Base-by-base conservation (phyloP, 2,329 filamentous ascomycete species). In the Cadophora malorum region DNA sequence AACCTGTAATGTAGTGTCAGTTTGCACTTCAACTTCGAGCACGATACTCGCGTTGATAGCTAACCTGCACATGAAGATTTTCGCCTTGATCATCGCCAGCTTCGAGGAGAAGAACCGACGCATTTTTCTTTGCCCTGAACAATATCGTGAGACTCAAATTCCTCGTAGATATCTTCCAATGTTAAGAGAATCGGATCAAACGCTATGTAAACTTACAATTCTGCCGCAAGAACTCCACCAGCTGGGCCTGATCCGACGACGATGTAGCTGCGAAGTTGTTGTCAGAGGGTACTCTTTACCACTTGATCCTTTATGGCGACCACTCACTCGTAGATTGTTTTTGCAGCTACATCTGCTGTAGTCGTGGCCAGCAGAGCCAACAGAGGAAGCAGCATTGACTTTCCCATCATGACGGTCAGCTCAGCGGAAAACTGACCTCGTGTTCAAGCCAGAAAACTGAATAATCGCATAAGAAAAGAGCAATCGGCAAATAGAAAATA, bases 201-300 rank as follows among this genome's bases (percentile, higher is more conserved):
- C 7, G 19, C 21, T 21, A 3, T 21, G 4, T 19, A 21, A 9
- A 49, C 45, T 8, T 49, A 49, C 45, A 87, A 80, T 65, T 83
- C 79, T 53, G 82, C 81, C 23, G 84, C 83, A 4, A 86, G 74
- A 33, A 83, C 83, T 50, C 80, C 83, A 65, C 84, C 84, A 47
- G 84, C 84, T 31, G 84, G 77, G 14, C 84, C 84, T n/a, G 82
- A 84, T 4, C 85, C 85, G 21, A 86, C 83, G 12, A 87, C 79
- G 21, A 86, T 79, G 76, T 86, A 55, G 14, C 52, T 55, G 5
- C 21, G 28, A 55, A 8, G 2, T n/a, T n/a, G 7, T 2, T 28
- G 25, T 55, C 14, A 55, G 52, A 19, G 16, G 1, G 12, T 14
- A 38, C 9, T 38, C 12, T 4, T 10, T 14, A 38, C 4, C 7